Evolutionary conservation across 2,329 filamentous ascomycete species (phyloP).

Genomic region (Mollisiaceae sp.): DNA sequence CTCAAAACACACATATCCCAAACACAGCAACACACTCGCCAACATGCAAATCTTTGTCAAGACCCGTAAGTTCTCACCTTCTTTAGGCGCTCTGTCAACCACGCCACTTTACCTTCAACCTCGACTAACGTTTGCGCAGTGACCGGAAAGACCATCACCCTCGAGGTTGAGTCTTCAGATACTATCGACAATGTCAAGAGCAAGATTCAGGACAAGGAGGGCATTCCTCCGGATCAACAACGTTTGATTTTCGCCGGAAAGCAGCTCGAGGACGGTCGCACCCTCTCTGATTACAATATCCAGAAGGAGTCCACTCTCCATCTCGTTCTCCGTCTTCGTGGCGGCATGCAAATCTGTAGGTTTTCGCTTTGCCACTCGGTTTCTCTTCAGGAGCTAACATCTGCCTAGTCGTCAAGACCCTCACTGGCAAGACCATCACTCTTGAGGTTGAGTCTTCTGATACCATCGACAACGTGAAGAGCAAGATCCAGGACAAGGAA

Average conservation of each 20-base stretch:
- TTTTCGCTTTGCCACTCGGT: conserved; percentile 54
- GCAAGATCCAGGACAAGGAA: conserved; percentile 92
- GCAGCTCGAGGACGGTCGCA: conserved; percentile 94
- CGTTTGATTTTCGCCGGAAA: conserved; percentile 96
- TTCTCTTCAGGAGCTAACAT: conserved; percentile 57
- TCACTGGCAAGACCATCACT: conserved; percentile 95
- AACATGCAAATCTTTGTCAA: conserved; percentile 98
- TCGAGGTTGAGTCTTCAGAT: conserved; percentile 99
- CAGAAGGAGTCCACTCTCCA: conserved; percentile 91
- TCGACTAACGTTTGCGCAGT: conserved; percentile 71
- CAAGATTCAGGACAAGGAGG: conserved; percentile 98
- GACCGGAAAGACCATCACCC: conserved; percentile 96
- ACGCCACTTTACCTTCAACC: conserved; percentile 64
- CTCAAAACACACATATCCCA: conserved; percentile 18
- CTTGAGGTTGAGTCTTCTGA: conserved; percentile 99
- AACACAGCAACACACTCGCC: conserved; percentile 14
- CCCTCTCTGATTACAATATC: conserved; percentile 91
- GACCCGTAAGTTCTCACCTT: conserved; percentile 71
- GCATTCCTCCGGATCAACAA: conserved; percentile 94
- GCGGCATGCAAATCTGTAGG: conserved; percentile 81
- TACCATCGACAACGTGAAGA: conserved; percentile 98
- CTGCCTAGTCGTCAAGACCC: conserved; percentile 71
- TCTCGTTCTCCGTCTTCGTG: conserved; percentile 83
- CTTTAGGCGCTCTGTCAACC: conserved; percentile 20
- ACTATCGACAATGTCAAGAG: conserved; percentile 99